A percentile compares a stretch with the other conserved stretches of the same genome.
Conservation (phyloP, 2,329 filamentous ascomycete species). For the Diaporthe velutina region DNA sequence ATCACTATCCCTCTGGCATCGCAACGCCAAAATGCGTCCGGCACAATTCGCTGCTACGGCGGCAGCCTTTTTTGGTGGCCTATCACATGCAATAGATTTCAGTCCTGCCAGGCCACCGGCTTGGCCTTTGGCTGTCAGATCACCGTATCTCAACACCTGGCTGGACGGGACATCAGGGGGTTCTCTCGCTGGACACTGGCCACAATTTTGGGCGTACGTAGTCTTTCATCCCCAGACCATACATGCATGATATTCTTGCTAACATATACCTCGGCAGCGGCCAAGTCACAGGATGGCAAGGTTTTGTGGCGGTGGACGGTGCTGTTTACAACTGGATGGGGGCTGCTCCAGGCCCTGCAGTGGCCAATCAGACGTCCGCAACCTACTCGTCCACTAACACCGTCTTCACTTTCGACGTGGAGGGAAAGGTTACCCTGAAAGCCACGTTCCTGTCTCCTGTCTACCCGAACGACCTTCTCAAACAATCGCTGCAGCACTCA, state of each 20-base stretch:
- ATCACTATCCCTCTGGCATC: background rate
- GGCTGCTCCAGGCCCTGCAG: constrained; percentile 58
- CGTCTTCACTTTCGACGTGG: constrained; percentile 76
- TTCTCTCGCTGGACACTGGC: constrained; percentile 77
- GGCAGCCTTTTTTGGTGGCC: constrained; percentile 46
- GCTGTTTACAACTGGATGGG: constrained; percentile 77
- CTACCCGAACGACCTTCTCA: constrained; percentile 72
- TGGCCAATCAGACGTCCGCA: constrained; percentile 72
- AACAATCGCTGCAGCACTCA: constrained; percentile 78
- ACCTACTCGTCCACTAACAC: constrained; percentile 81
- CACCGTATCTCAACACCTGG: constrained; percentile 82
- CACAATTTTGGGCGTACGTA: constrained; percentile 76
- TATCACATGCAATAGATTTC: constrained; percentile 65
- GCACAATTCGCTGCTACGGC: constrained; percentile 41
- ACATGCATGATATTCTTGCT: background rate
- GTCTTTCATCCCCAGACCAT: background rate
- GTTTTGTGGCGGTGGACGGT: constrained; percentile 77
- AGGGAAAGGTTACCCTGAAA: constrained; percentile 71
- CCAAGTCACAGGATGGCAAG: constrained; percentile 74
- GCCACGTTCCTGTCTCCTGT: constrained; percentile 80
- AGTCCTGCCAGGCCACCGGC: constrained; percentile 75
- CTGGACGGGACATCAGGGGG: constrained; percentile 73
- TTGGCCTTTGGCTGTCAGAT: constrained; percentile 79
- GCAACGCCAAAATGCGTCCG: constrained; percentile 31
- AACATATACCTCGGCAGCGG: constrained; percentile 55